A percentile compares a stretch with the other conserved stretches of the same genome.
Conservation (phyloP, 2,329 filamentous ascomycete genomes). For the Pseudocercospora fuligena region DNA sequence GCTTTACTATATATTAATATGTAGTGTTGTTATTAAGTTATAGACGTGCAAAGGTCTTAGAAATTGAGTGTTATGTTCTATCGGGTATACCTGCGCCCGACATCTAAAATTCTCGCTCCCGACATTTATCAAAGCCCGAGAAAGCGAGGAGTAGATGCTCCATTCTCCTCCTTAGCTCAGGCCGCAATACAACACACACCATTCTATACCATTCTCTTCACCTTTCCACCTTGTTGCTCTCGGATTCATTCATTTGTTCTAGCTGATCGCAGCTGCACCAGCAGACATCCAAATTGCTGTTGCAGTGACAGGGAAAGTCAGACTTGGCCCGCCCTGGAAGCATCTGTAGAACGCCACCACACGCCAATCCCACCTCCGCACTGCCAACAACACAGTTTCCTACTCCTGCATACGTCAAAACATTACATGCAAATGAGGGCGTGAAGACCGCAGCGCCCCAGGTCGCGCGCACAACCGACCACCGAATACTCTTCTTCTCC, state of each 20-base stretch:
- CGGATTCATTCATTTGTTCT: background rate
- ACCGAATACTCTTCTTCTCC: background rate
- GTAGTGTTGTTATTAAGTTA: background rate
- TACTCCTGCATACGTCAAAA: conserved; percentile 6
- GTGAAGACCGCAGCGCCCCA: conserved; percentile 15
- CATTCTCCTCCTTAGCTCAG: background rate
- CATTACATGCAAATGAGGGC: conserved; percentile 17
- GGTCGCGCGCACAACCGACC: conserved; percentile 21
- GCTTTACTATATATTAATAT: background rate
- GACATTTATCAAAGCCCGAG: background rate
- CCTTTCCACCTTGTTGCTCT: background rate
- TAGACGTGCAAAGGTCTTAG: background rate
- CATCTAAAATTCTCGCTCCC: background rate
- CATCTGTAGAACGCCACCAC: background rate
- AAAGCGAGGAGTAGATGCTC: too few relatives aligned
- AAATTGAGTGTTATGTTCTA: background rate
- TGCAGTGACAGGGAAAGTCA: background rate
- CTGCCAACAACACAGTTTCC: background rate
- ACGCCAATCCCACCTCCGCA: conserved; percentile 14
- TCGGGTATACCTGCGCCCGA: background rate
- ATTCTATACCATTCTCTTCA: background rate
- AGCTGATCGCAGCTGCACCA: background rate
- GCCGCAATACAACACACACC: background rate
- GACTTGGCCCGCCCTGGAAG: background rate
- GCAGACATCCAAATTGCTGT: background rate